Base-by-base conservation (phyloP, 1,139 yeast species). In the Taphrina betulina region DNA sequence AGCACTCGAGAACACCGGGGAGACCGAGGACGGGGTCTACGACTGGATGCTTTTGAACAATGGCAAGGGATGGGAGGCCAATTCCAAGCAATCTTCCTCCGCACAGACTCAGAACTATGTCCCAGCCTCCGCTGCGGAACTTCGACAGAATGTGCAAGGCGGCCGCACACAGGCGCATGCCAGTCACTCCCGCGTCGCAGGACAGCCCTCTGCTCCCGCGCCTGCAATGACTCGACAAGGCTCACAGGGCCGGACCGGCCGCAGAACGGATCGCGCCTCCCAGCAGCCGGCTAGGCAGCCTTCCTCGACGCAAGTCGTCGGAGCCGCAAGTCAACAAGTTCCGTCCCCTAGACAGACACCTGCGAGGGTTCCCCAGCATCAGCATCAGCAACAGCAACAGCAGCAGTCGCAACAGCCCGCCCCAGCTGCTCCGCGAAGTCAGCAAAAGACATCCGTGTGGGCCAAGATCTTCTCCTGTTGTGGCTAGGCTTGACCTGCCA, bases 11-110 rank as follows among this genome's bases (percentile, higher is more conserved):
- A 81, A 81, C 60, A 75, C 81, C 63, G 89, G 89, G 34, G 85
- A 83, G 67, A 71, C 74, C 53, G 86, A 85, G 65, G 96, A 89
- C 68, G 95, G 87, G 46, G 86, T 82, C 65, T 90, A 86, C 70
- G 97, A 90, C 72, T 90, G 97, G 97, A 82, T 86, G 84, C 86
- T 82, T 67, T 79, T 90, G 66, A 90, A 90, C 69, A 83, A 85
- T 60, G 96, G 96, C 58, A 81, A 82, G 69, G 96, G 96, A 31
- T 90, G 95, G 95, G 95, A 89, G 69, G 69, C 77, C 55, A 82
- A 85, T 64, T 85, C 86, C 19, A 52, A 52, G 29, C 35, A 28
- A n/a, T 34, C 50, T 14, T 52, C 56, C 4, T 2, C 41, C 22
- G 5, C 52, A 5, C 52, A 35, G 5, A 24, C 31, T 7, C 41